phyloP scores from a whole-genome alignment of 179 eudicot species.

The Silene noctiflora region DNA sequence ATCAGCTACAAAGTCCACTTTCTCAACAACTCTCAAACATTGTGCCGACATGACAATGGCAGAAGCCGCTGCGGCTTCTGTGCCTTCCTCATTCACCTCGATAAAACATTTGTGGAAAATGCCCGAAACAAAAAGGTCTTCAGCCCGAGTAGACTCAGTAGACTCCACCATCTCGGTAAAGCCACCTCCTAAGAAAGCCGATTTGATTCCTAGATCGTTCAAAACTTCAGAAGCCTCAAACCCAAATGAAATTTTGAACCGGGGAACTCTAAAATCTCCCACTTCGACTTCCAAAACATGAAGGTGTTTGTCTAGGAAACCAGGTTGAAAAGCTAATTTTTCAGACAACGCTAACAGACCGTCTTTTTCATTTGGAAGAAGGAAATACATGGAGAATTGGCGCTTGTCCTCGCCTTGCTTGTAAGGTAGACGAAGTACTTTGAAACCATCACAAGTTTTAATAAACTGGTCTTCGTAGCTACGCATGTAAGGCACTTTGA shows the following conservation, averaged over 20 bases:
- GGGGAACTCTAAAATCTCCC: conserved; percentile 36
- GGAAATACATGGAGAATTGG: conserved; percentile 62
- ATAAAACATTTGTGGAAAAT: conserved; percentile 43
- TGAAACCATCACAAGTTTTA: conserved; percentile 47
- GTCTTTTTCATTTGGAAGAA: conserved; percentile 62
- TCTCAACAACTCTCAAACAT: no score
- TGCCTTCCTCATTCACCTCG: conserved; percentile 48
- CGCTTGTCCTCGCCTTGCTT: conserved; percentile 64
- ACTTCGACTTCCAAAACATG: conserved; percentile 21
- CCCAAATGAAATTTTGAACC: conserved; percentile 42
- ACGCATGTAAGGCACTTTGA: conserved; percentile 75
- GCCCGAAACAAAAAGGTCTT: conserved; percentile 29
- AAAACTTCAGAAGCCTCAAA: conserved; percentile 36
- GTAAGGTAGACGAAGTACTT: conserved; percentile 65
- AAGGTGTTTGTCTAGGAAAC: conserved; percentile 41
- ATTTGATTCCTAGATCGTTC: conserved; percentile 32
- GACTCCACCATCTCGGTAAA: conserved; percentile 42
- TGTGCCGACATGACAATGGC: not conserved
- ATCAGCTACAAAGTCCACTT: conserved; percentile 47
- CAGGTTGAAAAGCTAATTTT: conserved; percentile 44
- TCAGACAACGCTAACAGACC: conserved; percentile 48
- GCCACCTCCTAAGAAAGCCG: conserved; percentile 31
- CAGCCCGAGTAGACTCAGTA: conserved; percentile 18
- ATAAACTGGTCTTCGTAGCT: conserved; percentile 52
- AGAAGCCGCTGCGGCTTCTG: conserved; percentile 45